phyloP scores from a whole-genome alignment of 495 filamentous ascomycete species.

The Daldinia decipiens region DNA sequence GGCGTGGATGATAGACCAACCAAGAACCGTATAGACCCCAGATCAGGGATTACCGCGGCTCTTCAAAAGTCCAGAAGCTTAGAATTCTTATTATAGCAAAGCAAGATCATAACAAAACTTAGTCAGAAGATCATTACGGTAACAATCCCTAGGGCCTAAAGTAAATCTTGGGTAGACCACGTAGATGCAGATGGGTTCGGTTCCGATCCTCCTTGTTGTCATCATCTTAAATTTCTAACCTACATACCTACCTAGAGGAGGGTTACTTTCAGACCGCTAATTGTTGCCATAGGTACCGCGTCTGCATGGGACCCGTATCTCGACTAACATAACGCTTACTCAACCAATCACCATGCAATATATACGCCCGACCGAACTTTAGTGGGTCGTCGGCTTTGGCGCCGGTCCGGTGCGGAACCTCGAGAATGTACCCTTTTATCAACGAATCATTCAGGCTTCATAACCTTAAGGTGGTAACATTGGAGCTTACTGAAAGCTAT shows the following conservation, averaged over 20 bases:
- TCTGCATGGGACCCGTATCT: not conserved
- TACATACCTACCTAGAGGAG: no score
- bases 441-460: not conserved
- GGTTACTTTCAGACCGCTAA: not conserved
- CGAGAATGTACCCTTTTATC: not conserved
- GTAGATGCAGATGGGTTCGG: not conserved
- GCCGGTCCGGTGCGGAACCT: not conserved
- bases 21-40: not conserved
- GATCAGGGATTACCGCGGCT: not conserved
- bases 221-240: slow-evolving; percentile 2
- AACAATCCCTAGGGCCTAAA: not conserved
- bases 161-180: not conserved
- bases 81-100: not conserved
- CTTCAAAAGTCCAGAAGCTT: slow-evolving; percentile 4
- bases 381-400: not conserved
- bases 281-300: not conserved
- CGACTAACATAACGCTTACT: not conserved
- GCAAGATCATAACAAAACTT: not conserved
- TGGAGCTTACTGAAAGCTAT: not conserved
- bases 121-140: not conserved
- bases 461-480: not conserved
- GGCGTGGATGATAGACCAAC: not conserved
- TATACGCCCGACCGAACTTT: slow-evolving; percentile 2
- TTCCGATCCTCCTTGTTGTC: not conserved
- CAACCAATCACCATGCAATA: not conserved